A percentile compares a stretch with the other conserved stretches of the same genome.
These are phyloP conservation scores for Fusarium sp. DNA, from an alignment of 2,329 filamentous ascomycete genomes.

Conservation along the genomic window DNA sequence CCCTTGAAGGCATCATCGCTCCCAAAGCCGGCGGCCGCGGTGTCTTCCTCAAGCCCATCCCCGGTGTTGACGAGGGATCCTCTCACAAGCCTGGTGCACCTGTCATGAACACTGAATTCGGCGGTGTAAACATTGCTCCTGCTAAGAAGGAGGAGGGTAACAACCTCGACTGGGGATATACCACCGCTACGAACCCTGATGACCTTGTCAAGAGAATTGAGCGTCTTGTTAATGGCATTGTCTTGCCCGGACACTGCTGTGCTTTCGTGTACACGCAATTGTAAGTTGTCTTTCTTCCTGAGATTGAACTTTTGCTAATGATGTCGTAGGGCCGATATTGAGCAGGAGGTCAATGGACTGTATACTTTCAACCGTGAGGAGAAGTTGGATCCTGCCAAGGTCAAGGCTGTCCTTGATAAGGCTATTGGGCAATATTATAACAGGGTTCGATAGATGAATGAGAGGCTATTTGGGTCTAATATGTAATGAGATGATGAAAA, in stretches of 20 bases:
- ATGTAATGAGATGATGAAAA: not conserved
- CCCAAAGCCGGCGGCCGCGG: slow-evolving; percentile 61
- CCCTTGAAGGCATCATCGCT: slow-evolving; percentile 65
- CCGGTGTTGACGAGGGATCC: slow-evolving; percentile 59
- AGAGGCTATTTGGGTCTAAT: too few species aligned
- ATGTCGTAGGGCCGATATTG: slow-evolving; percentile 63
- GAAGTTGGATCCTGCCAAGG: slow-evolving; percentile 68
- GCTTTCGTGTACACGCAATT: slow-evolving; percentile 76
- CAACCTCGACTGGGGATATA: slow-evolving; percentile 74
- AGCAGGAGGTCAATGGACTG: slow-evolving; percentile 76
- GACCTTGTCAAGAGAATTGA: slow-evolving; percentile 71
- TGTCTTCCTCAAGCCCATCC: slow-evolving; percentile 65
- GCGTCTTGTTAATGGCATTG: slow-evolving; percentile 68
- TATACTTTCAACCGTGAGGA: slow-evolving; percentile 71
- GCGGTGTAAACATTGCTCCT: slow-evolving; percentile 73
- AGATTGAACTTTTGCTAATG: slow-evolving; percentile 7
- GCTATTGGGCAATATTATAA: slow-evolving; percentile 62
- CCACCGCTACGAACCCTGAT: slow-evolving; percentile 69
- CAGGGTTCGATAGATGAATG: slow-evolving; percentile 32
- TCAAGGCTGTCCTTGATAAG: slow-evolving; percentile 69
- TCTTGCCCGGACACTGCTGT: slow-evolving; percentile 67
- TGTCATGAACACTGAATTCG: slow-evolving; percentile 75
- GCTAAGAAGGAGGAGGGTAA: slow-evolving; percentile 54
- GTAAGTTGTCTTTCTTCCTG: slow-evolving; percentile 53
- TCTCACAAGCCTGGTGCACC: slow-evolving; percentile 67